phyloP scores from a whole-genome alignment of 2,329 filamentous ascomycete species.

The Zymoseptoria tritici region DNA sequence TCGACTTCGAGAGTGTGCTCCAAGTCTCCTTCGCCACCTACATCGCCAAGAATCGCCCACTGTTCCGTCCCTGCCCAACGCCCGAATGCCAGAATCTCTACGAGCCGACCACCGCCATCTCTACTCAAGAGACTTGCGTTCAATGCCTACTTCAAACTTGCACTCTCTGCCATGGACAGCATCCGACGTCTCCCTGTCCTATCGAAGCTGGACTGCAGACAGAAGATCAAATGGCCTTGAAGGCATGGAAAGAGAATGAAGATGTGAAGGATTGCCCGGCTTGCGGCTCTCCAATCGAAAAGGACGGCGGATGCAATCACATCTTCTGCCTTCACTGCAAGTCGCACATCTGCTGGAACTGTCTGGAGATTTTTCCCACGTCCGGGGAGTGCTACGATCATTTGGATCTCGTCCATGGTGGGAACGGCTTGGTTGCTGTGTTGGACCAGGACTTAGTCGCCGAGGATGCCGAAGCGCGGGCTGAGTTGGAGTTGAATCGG shows the following conservation, averaged over 20 bases:
- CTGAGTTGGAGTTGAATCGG: too few relatives aligned
- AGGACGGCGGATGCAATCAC: too few relatives aligned
- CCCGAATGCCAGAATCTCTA: conserved; percentile 8
- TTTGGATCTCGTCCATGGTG: too few relatives aligned
- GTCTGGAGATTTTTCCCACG: neutral
- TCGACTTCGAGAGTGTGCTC: neutral
- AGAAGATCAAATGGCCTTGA: neutral
- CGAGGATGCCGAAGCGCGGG: too few relatives aligned
- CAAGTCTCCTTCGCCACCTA: neutral
- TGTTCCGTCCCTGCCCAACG: conserved; percentile 3
- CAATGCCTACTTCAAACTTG: conserved; percentile 1
- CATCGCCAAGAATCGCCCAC: neutral
- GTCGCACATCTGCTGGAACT: conserved; percentile 14
- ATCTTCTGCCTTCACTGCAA: too few relatives aligned
- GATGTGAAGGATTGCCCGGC: neutral
- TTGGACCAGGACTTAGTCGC: too few relatives aligned
- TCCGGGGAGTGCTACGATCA: neutral
- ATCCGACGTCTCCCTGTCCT: neutral
- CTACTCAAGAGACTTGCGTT: neutral
- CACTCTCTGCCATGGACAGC: neutral
- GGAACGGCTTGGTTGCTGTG: too few relatives aligned
- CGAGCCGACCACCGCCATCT: neutral
- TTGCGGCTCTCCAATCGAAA: too few relatives aligned
- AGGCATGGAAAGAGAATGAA: neutral
- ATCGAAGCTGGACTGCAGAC: neutral